phyloP scores from a whole-genome alignment of 2,329 filamentous ascomycete genomes.

The Diplodia scrobiculata region DNA sequence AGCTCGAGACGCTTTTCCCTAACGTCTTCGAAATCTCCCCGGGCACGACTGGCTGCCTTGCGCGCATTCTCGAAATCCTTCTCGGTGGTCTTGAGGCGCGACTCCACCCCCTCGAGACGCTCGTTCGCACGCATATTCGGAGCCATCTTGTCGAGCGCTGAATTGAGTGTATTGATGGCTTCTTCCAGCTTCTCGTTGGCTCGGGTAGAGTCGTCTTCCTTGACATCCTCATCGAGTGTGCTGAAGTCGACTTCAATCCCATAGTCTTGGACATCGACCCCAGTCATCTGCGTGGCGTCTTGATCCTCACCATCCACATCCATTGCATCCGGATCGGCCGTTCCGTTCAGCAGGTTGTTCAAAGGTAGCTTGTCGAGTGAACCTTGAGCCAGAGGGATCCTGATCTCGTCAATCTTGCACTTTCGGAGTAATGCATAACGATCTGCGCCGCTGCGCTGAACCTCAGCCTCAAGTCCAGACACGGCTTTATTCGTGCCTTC shows the following conservation, averaged over 20 bases:
- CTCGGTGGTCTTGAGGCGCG: conserved; percentile 78
- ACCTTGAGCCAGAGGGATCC: conserved; percentile 73
- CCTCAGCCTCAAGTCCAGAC: conserved; percentile 75
- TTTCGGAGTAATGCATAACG: conserved; percentile 83
- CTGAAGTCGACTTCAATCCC: conserved; percentile 89
- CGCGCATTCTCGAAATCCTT: conserved; percentile 87
- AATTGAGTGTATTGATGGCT: conserved; percentile 70
- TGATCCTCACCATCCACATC: conserved; percentile 77
- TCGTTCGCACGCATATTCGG: conserved; percentile 97
- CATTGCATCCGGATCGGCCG: conserved; percentile 80
- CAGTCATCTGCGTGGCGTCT: conserved; percentile 54
- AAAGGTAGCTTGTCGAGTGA: conserved; percentile 86
- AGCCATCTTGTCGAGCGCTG: conserved; percentile 88
- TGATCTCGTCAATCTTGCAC: conserved; percentile 91
- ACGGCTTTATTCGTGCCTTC: conserved; percentile 75
- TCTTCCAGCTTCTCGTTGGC: conserved; percentile 77
- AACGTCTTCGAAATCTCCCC: conserved; percentile 79
- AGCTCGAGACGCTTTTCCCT: conserved; percentile 82
- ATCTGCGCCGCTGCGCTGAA: conserved; percentile 80
- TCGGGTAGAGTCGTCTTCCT: conserved; percentile 69
- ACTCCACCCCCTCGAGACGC: conserved; percentile 81
- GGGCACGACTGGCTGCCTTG: conserved; percentile 69
- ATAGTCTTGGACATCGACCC: conserved; percentile 75
- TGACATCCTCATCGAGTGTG: conserved; percentile 77
- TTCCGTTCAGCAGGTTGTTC: conserved; percentile 68